Base-by-base conservation (phyloP, 768 basidiomycete species). In the Guyanaporus albipodus region DNA sequence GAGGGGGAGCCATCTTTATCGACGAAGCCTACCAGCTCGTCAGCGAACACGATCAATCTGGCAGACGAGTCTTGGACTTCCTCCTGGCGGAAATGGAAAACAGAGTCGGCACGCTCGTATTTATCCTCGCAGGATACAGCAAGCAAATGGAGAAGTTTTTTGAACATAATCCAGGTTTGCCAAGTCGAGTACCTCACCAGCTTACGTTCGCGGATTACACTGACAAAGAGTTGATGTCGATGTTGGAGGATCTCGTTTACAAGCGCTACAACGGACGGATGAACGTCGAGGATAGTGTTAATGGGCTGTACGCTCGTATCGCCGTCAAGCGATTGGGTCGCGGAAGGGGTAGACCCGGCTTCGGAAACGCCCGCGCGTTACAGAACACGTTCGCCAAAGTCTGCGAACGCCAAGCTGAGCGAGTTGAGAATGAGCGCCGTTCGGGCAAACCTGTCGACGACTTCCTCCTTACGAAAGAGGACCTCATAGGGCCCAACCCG, bases 81-180 rank as follows among this genome's bases (percentile, higher is more conserved):
- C 74, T 87, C 1, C 72, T 87, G 4, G 82, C 83, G 0, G 84
- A 87, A 59, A 87, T 87, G 82, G 83, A 87, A 55, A 85, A 87
- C 61, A 71, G 73, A 23, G 70, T 80, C 4, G 85, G 83, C 8
- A 78, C 69, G 9, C 56, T 85, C 14, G 80, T 85, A 4, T 87
- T 87, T 64, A 80, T 87, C 50, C 68, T 87, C 8, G 85, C 85
- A 0, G 85, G 85, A 4, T 87, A 87, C 58, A 75, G 67, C 61
- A 81, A 76, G 46, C 71, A 87, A 60, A 87, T 87, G 85, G 85
- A 87, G 50, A 80, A 73, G 41, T 87, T 87, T 65, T 87, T 87
- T 50, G 82, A 85, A 48, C 84, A 85, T 54, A 87, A 87, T 50
- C 84, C 85, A 3, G 85, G 85, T 2, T 53, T 87, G 5, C 63